phyloP scores from a whole-genome alignment of 495 filamentous ascomycete species.

The Gamarada debralockiae region DNA sequence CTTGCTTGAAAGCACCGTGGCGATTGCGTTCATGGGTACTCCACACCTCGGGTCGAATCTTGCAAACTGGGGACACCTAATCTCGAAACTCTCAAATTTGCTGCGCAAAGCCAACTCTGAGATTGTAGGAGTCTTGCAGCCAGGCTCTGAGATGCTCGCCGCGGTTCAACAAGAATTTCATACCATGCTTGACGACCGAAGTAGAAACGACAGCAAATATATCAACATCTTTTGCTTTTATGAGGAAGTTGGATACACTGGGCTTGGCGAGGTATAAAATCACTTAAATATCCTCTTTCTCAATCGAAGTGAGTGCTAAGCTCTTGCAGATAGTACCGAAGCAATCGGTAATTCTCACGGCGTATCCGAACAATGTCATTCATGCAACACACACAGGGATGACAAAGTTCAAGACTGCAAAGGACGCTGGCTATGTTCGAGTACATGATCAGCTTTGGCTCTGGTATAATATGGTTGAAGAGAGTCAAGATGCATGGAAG shows the following conservation, averaged over 20 bases:
- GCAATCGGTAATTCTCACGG: background rate
- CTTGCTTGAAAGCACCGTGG: slow-evolving; percentile 6
- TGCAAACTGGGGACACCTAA: slow-evolving; percentile 13
- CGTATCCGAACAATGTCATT: background rate
- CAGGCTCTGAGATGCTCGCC: slow-evolving; percentile 20
- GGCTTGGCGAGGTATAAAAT: background rate
- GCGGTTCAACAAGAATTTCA: slow-evolving; percentile 20
- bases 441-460: too few species aligned
- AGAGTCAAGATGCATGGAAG: too few species aligned
- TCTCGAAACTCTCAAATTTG: slow-evolving; percentile 12
- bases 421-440: background rate
- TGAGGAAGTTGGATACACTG: slow-evolving; percentile 12
- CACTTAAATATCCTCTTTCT: background rate
- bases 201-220: slow-evolving; percentile 1
- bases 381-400: background rate
- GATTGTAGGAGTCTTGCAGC: slow-evolving; percentile 17
- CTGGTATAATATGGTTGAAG: too few species aligned
- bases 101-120: slow-evolving; percentile 19
- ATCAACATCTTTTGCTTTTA: slow-evolving; percentile 26
- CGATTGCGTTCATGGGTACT: slow-evolving; percentile 16
- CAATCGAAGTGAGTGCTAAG: background rate
- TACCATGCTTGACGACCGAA: slow-evolving; percentile 8
- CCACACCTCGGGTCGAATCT: slow-evolving; percentile 10
- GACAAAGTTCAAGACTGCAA: background rate
- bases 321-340: background rate